Evolutionary conservation across 352 stramenopile species (phyloP).

Genomic region (Albugo candida): DNA sequence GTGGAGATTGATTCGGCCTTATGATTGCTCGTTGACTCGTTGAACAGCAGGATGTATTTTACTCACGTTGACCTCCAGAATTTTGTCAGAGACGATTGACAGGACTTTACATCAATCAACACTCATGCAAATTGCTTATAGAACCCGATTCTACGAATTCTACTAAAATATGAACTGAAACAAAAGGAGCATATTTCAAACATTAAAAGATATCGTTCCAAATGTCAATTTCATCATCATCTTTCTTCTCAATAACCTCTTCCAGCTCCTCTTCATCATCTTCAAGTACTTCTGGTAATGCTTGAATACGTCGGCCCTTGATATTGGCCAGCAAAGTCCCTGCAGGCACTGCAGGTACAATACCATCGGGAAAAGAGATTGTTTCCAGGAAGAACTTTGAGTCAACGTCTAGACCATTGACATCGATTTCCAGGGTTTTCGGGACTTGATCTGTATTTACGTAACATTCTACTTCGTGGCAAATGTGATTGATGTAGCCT

Average conservation of each 20-base stretch:
- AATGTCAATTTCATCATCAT: constrained; percentile 66
- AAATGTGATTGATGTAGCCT: constrained; percentile 85
- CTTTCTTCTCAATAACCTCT: constrained; percentile 32
- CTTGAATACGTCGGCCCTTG: constrained; percentile 66
- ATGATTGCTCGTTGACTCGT: too few relatives aligned
- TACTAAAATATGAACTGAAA: too few relatives aligned
- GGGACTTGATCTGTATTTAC: constrained; percentile 62
- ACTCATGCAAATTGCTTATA: too few relatives aligned
- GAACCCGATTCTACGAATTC: too few relatives aligned
- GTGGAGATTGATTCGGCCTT: too few relatives aligned
- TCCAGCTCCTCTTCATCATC: constrained; percentile 24
- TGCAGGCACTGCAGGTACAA: constrained; percentile 34
- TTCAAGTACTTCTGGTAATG: constrained; percentile 27
- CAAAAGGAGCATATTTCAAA: too few relatives aligned
- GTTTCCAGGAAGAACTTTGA: constrained; percentile 63
- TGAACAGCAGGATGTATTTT: too few relatives aligned
- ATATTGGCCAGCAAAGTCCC: constrained; percentile 71
- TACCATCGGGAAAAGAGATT: constrained; percentile 54
- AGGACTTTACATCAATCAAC: too few relatives aligned
- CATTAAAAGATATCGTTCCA: constrained; percentile 82
- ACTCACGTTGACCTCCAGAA: too few relatives aligned
- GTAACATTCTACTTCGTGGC: constrained; percentile 65
- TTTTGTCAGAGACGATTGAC: too few relatives aligned
- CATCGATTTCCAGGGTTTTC: constrained; percentile 54
- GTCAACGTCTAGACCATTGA: constrained; percentile 74